phyloP scores from a whole-genome alignment of 495 filamentous ascomycete genomes.

The Jackrogersella minutella region DNA sequence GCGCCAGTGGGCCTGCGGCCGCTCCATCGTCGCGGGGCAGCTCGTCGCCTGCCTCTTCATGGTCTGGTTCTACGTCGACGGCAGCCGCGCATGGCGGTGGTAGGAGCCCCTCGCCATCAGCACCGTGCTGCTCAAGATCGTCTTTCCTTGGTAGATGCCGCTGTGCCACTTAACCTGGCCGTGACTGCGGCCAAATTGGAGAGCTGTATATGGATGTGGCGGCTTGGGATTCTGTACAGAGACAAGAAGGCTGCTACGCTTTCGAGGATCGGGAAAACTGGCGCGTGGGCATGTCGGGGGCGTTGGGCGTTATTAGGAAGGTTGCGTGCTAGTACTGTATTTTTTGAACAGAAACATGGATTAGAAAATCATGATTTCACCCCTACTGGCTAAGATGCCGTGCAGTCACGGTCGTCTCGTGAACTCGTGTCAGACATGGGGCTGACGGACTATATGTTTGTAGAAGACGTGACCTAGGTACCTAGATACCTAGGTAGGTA shows the following conservation, averaged over 20 bases:
- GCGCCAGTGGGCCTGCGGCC: constrained; percentile 27
- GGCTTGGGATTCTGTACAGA: background rate
- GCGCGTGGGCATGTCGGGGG: background rate
- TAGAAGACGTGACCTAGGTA: too few relatives aligned
- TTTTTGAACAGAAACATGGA: constrained; percentile 22
- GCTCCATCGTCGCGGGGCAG: constrained; percentile 23
- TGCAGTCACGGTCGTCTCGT: background rate
- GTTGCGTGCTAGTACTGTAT: constrained; percentile 6
- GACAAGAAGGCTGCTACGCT: background rate
- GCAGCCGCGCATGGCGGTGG: constrained; percentile 20
- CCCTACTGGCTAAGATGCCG: background rate
- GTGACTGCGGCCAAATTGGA: background rate
- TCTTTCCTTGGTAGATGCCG: constrained; percentile 30
- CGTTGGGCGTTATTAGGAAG: constrained; percentile 8
- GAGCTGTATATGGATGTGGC: background rate
- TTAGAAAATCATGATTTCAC: constrained; percentile 39
- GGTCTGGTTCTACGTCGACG: constrained; percentile 35
- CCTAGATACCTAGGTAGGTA: too few relatives aligned
- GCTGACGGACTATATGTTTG: too few relatives aligned
- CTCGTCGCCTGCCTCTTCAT: constrained; percentile 32
- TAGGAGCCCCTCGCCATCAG: constrained; percentile 33
- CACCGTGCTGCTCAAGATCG: constrained; percentile 33
- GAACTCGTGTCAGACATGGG: too few relatives aligned
- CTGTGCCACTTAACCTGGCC: too few relatives aligned
- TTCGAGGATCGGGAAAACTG: background rate